Evolutionary conservation across 352 stramenopile genomes (phyloP).

Genomic region (Halophytophthora polymorphica): DNA sequence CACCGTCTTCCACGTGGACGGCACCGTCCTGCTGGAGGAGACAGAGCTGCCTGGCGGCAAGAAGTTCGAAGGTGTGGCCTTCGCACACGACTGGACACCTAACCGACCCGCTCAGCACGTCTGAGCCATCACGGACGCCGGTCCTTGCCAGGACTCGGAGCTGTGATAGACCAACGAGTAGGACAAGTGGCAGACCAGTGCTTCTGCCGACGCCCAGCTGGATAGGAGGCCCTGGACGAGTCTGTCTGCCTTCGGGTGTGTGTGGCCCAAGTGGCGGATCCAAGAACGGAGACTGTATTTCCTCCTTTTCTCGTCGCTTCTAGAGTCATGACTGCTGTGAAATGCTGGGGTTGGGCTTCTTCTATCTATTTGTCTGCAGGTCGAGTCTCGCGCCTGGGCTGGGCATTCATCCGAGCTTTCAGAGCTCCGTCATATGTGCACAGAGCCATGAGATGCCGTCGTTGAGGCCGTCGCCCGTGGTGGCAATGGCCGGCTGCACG

Average conservation of each 20-base stretch:
- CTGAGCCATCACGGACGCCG: no score
- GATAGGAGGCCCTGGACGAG: slow-evolving; percentile 3
- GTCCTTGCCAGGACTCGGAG: background rate
- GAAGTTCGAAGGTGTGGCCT: slow-evolving; percentile 94
- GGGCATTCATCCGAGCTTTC: slow-evolving; percentile 8
- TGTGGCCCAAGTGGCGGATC: slow-evolving; percentile 10
- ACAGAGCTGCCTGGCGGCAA: slow-evolving; percentile 85
- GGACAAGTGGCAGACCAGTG: slow-evolving; percentile 13
- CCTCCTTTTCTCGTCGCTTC: slow-evolving; percentile 5
- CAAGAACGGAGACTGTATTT: slow-evolving; percentile 31
- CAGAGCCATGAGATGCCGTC: slow-evolving; percentile 79
- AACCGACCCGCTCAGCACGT: background rate
- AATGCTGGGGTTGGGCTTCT: background rate
- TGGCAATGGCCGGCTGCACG: slow-evolving; percentile 71
- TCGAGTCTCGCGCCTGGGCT: no score
- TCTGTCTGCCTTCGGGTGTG: slow-evolving; percentile 1
- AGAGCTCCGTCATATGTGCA: slow-evolving; percentile 70
- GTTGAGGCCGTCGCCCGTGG: slow-evolving; percentile 69
- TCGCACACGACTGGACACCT: slow-evolving; percentile 75
- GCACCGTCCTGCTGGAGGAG: slow-evolving; percentile 88
- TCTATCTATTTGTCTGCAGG: slow-evolving; percentile 12
- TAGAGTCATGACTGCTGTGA: slow-evolving; percentile 2
- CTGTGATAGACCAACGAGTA: slow-evolving; percentile 8
- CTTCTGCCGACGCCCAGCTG: slow-evolving; percentile 5
- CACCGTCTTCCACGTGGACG: slow-evolving; percentile 92